phyloP scores from a whole-genome alignment of 2,329 filamentous ascomycete species.

The Knoxdaviesia capensis region DNA sequence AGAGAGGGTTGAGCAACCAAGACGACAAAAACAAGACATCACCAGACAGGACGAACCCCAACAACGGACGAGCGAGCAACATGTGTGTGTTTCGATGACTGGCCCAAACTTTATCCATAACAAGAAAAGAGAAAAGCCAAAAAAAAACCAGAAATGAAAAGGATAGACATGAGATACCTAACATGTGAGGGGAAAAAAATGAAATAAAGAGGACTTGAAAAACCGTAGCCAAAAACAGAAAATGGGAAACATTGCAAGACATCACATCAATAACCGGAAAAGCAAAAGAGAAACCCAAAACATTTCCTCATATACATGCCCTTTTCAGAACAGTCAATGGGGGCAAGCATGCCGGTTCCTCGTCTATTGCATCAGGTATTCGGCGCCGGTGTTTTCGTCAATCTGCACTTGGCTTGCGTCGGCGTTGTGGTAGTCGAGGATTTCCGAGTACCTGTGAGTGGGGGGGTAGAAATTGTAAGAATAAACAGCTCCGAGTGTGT shows the following conservation, averaged over 20 bases:
- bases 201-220: background rate
- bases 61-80: too few species aligned
- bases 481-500: too few species aligned
- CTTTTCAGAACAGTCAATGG: slow-evolving; percentile 2
- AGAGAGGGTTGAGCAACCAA: too few species aligned
- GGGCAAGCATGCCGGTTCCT: slow-evolving; percentile 4
- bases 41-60: too few species aligned
- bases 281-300: background rate
- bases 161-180: background rate
- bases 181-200: too few species aligned
- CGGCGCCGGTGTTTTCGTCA: slow-evolving; percentile 2
- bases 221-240: background rate
- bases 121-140: background rate
- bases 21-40: too few species aligned
- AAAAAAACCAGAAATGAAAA: background rate
- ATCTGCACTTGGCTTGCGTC: slow-evolving; percentile 21
- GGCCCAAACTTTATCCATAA: too few species aligned
- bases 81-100: too few species aligned
- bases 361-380: slow-evolving; percentile 2
- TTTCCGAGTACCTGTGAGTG: slow-evolving; percentile 74
- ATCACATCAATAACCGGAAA: background rate
- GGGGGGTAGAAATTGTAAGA: slow-evolving; percentile 1
- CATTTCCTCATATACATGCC: slow-evolving; percentile 1
- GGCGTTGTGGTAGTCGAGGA: slow-evolving; percentile 95
- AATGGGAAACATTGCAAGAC: background rate